These are phyloP conservation scores for Calonectria leucothoes DNA, from an alignment of 2,329 filamentous ascomycete species.

Conservation along the genomic window DNA sequence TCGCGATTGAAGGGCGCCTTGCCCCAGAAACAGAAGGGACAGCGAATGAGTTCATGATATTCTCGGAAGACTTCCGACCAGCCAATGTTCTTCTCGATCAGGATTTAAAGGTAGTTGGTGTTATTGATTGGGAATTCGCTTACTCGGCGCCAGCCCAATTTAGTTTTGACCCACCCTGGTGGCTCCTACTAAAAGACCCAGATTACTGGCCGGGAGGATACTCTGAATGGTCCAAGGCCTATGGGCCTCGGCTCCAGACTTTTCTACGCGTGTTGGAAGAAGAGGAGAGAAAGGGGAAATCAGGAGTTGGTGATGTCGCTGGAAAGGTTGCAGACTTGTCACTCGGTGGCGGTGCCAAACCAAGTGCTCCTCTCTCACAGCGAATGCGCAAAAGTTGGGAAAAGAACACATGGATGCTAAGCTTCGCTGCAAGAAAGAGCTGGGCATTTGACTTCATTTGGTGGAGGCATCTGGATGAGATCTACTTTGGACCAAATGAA, in stretches of 20 bases:
- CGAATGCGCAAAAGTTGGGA: not conserved
- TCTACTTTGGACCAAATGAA: not conserved
- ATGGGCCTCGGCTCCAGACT: not conserved
- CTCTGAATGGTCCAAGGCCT: not conserved
- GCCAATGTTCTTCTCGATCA: not conserved
- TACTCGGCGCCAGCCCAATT: not conserved
- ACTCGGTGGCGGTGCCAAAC: not conserved
- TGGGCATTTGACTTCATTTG: not conserved
- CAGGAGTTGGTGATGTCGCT: too few species aligned
- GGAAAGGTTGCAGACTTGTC: too few species aligned
- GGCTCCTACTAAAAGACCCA: not conserved
- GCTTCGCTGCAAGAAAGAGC: not conserved
- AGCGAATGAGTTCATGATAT: not conserved
- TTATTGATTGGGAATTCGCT: not conserved
- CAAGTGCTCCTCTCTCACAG: not conserved
- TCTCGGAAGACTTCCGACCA: not conserved
- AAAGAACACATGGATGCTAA: not conserved
- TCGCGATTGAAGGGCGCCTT: not conserved
- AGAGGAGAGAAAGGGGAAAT: not conserved
- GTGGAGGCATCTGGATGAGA: not conserved
- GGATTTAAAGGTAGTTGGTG: not conserved
- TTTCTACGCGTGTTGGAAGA: not conserved
- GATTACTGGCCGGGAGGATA: not conserved
- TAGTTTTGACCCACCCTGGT: not conserved
- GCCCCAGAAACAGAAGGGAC: not conserved